Evolutionary conservation across 176 grass and related monocot genomes (phyloP), one percentile per base, ranked within the genome.

Genomic region (Bolboschoenus planiculmis): DNA sequence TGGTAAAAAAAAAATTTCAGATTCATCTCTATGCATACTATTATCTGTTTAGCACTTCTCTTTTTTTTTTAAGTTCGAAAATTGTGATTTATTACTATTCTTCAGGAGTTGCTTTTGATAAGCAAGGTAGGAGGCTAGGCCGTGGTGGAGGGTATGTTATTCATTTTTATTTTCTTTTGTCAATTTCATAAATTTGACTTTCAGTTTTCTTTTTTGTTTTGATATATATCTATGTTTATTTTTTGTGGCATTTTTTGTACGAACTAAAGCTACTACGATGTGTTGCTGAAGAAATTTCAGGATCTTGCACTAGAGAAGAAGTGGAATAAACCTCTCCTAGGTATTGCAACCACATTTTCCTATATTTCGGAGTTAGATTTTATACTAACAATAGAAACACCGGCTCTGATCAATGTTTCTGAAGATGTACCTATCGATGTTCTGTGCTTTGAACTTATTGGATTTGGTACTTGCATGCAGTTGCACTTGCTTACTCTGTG

Each of bases 81-180:
- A 23, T 77, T 23, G 4, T 43, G n/a, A 35, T 81, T 35, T 59
- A 10, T 30, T 83, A 27, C 35, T 86, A 57, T 88, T 35, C 8
- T 95, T 75, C 80, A 95, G 96, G 96, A 90, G 78, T 87, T 88
- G 87, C 90, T 77, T 99, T 99, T 87, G 96, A 99, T 87, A 93
- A 85, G 82, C 88, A 90, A 78, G 96, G 96, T 10, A 88, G 76
- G 67, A 90, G 96, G 80, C 86, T 99, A 77, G 96, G 96, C 10
- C 91, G 96, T 47, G 91, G 96, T 83, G 96, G 96, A 86, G 96
- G 96, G 96, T 95, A 99, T 1, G 87, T 24, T 71, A 40, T 55
- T 84, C 48, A 23, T 73, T 72, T 35, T 5, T 35, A 35, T 54
- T 24, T 23, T 73, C 6, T 58, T 84, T 54, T 65, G 5, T 72